Base-by-base conservation (phyloP, 2,329 filamentous ascomycete species). In the Sporothrix pallida region DNA sequence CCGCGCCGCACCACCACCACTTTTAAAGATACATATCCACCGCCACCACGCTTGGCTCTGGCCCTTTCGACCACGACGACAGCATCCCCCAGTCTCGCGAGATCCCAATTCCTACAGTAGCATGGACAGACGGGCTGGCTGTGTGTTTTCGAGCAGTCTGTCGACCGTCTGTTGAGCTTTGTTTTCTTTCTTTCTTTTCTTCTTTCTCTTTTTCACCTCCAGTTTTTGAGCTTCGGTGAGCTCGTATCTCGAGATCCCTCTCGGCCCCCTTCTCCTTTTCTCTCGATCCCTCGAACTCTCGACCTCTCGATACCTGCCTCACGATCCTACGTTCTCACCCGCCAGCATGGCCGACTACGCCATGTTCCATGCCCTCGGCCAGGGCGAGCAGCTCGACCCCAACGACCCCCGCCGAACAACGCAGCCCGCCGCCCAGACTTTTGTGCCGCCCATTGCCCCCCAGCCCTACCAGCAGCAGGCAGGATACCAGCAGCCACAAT, bases 401-500 rank as follows among this genome's bases (percentile, higher is more conserved):
- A 83, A 87, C 81, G 81, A 88, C 82, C 83, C 86, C 78, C 80
- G 84, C 82, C 79, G 83, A 76, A 82, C 82, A 72, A 81, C 79
- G 76, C 86, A 87, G 72, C 80, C 79, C 4, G 76, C 80, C 7
- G 78, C 80, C 65, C 80, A 79, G 12, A 77, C 80, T 78, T 90
- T 90, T 80, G 84, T 87, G 74, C 87, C 86, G 62, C 87, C 86
- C 17, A 79, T 87, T 72, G 86, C 86, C 52, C 83, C 85, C 69
- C 85, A 87, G 73, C 87, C 85, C 20, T 89, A 89, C 77, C 86
- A 88, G 77, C 86, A 87, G 76, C 68, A 73, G 46, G 62, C 74
- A 73, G 50, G n/a, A 20, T 68, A 87, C 76, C 67, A 71, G 20
- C 70, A 73, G 54, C 65, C 71, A 26, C 46, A 10, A 20, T 68